Base-by-base conservation (phyloP, 129 eudicot species). In the Pittosporum tobira region DNA sequence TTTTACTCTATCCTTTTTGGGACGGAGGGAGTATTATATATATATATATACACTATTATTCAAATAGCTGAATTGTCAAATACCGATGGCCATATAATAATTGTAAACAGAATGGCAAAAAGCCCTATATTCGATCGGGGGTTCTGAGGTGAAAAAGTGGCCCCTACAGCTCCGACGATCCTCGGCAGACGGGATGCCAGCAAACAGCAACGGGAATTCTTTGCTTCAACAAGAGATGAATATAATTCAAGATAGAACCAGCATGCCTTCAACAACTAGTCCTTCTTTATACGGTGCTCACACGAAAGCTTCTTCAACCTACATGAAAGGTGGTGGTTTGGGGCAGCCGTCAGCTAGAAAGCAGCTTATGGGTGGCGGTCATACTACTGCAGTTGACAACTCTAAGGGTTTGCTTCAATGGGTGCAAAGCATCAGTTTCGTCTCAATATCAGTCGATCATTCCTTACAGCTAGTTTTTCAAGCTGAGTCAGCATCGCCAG, bases 141-240 rank as follows among this genome's bases (percentile, higher is more conserved):
- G 99, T 45, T 84, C 96, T 45, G 99, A 93, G 70, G 83, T 87
- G 70, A 87, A 84, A 53, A 93, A 93, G 70, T 93, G 99, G 99
- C 77, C 96, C 34, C 68, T 93, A 73, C 99, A 93, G 77, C 88
- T 93, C 21, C 69, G 99, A 29, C 80, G 99, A 57, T 80, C 86
- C 8, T 70, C 77, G 14, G 93, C 99, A 27, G 99, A 93, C 63
- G 96, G 96, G 50, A 70, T 93, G 54, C 71, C 94, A 7, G 71
- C 96, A 24, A 77, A 77, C 57, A 81, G 94, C 67, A 93, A 87
- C 16, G 99, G 96, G 9, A 77, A 80, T 29, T 70, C 95, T 1
- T 57, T 82, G 77, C 97, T 79, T 70, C 95, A 84, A 60, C 97
- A 82, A 60, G 99, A 93, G 42, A 79, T 87, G 73, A 67, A 78